Base-by-base conservation (phyloP, 495 filamentous ascomycete genomes). In the Apiosordaria backusii region DNA sequence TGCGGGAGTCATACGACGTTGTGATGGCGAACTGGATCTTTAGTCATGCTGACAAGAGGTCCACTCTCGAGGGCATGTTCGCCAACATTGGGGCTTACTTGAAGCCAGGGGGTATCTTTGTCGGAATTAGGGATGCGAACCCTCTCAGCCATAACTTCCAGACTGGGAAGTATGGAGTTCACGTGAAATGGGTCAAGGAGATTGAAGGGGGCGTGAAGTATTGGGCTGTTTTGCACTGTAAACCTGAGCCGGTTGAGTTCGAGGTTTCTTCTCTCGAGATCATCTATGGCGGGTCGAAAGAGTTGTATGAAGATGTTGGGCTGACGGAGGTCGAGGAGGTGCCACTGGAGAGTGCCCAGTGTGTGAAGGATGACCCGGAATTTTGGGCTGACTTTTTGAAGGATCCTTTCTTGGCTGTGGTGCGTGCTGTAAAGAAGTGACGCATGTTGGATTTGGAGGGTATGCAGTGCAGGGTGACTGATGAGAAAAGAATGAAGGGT, bases 31-130 rank as follows among this genome's bases (percentile, higher is more conserved):
- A 66, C 50, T 66, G 64, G 64, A 18, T 66, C 5, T 66, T 75
- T 52, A 69, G 71, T 50, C 70, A 72, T 26, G 71, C 61, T 16
- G 60, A 61, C 9, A 67, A 55, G 50, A 23, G 67, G n/a, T 45
- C 15, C 10, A 65, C 61, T 9, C 62, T 73, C 7, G 67, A 67
- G 29, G 71, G 57, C 35, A 74, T 74, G 69, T 74, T 70, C 65
- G 62, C 60, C 40, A 74, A 74, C 60, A 59, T 71, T 29, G 52
- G 29, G 0, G 26, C 63, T 16, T 64, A 72, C 21, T 55, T 74
- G n/a, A 68, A 69, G 62, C 70, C 68, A 0, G 70, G 70, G 10
- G 72, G 70, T 0, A 64, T 57, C n/a, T 72, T 69, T 50, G 58
- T 68, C 16, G 65, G 68, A n/a, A 62, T 70, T 4, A 70, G 72